phyloP scores from a whole-genome alignment of 495 filamentous ascomycete genomes.

The Xeromyces bisporus region DNA sequence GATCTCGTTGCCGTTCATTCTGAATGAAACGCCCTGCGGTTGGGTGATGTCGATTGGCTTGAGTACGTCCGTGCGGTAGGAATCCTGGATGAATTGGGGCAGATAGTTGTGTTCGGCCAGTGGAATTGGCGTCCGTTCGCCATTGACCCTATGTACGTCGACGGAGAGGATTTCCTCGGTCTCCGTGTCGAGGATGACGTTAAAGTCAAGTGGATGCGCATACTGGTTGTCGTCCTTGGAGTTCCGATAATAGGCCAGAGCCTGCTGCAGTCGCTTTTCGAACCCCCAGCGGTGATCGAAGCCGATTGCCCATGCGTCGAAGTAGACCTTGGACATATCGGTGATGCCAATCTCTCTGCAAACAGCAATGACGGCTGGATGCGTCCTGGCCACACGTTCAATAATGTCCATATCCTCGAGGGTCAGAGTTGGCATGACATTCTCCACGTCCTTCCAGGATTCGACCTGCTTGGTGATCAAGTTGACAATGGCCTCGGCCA shows the following conservation, averaged over 20 bases:
- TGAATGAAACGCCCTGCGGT: slow-evolving; percentile 25
- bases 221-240: slow-evolving; percentile 32
- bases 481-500: slow-evolving; percentile 68
- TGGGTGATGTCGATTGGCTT: slow-evolving; percentile 25
- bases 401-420: slow-evolving; percentile 80
- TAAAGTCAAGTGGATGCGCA: slow-evolving; percentile 23
- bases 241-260: slow-evolving; percentile 23
- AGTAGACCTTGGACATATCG: slow-evolving; percentile 75
- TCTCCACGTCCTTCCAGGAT: slow-evolving; percentile 51
- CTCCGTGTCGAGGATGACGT: slow-evolving; percentile 42
- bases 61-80: slow-evolving; percentile 19
- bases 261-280: slow-evolving; percentile 23
- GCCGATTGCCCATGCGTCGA: slow-evolving; percentile 38
- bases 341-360: slow-evolving; percentile 68
- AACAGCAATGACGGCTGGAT: slow-evolving; percentile 73
- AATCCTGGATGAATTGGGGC: slow-evolving; percentile 22
- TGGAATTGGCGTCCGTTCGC: slow-evolving; percentile 38
- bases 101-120: slow-evolving; percentile 37
- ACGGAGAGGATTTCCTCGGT: slow-evolving; percentile 86
- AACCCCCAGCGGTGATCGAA: slow-evolving; percentile 24
- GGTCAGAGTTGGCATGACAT: slow-evolving; percentile 72
- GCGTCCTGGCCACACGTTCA: slow-evolving; percentile 53
- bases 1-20: slow-evolving; percentile 21
- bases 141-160: slow-evolving; percentile 71
- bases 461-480: slow-evolving; percentile 49